phyloP scores from a whole-genome alignment of 139 green algal species.

The Chlamydomonas sp. region DNA sequence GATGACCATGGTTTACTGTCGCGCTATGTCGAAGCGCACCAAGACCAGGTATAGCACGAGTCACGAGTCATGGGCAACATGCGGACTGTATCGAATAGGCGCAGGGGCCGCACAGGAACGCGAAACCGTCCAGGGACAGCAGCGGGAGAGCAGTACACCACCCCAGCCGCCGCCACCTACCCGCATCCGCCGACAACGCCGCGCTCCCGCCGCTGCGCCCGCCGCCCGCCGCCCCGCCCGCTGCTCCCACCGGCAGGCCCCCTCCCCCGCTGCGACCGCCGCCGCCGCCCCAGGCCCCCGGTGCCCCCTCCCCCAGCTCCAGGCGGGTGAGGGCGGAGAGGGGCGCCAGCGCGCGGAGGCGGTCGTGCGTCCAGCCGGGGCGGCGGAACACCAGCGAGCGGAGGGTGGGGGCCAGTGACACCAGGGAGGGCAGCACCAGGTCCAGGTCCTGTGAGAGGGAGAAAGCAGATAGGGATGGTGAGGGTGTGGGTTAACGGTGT shows the following conservation, averaged over 20 bases:
- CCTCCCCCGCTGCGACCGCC: too few species aligned
- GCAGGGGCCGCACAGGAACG: too few species aligned
- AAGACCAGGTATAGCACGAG: too few species aligned
- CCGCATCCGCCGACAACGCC: not conserved
- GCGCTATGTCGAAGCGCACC: too few species aligned
- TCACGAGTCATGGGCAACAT: too few species aligned
- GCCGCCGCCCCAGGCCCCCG: too few species aligned
- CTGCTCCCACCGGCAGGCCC: not conserved
- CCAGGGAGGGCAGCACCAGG: not conserved
- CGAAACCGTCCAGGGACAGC: too few species aligned
- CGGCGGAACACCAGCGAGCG: constrained; percentile 7
- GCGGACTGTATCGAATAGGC: too few species aligned
- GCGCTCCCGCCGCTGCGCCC: not conserved
- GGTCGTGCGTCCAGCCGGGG: constrained; percentile 5
- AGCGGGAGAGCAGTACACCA: not conserved
- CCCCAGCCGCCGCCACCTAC: not conserved
- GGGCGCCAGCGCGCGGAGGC: not conserved
- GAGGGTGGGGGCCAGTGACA: constrained; percentile 2
- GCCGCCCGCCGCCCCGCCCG: not conserved
- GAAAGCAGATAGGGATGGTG: not conserved
- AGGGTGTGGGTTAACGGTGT: not conserved
- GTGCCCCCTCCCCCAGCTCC: not conserved
- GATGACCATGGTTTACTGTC: not conserved
- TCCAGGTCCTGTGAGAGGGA: constrained; percentile 2
- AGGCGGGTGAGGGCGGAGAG: constrained; percentile 15